These are phyloP conservation scores for Pseudocercospora pini-densiflorae DNA, from an alignment of 2,329 filamentous ascomycete species.

Conservation along the genomic window DNA sequence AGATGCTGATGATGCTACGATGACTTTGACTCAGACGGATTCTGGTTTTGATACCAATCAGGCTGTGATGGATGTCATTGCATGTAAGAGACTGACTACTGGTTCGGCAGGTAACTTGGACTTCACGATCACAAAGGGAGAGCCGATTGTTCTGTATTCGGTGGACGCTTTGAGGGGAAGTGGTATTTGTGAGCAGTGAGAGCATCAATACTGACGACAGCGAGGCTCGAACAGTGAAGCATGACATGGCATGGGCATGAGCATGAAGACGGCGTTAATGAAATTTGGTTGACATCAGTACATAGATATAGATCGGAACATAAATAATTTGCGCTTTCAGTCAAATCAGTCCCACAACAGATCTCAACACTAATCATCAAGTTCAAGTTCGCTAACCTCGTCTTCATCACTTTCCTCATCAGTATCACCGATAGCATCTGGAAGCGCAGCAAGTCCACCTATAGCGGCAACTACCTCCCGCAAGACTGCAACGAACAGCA, in stretches of 20 bases:
- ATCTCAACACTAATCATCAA: not conserved
- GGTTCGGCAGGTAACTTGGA: slow-evolving; percentile 49
- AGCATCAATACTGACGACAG: not conserved
- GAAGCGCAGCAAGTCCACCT: not conserved
- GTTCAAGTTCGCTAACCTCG: not conserved
- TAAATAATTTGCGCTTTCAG: no score
- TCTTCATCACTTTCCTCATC: not conserved
- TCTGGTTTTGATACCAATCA: slow-evolving; percentile 18
- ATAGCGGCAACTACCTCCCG: not conserved
- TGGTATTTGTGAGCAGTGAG: slow-evolving; percentile 38
- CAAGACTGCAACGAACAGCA: not conserved
- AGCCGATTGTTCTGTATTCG: slow-evolving; percentile 51
- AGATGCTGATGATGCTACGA: not conserved
- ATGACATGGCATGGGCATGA: no score
- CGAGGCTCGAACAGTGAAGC: not conserved
- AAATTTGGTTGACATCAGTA: not conserved
- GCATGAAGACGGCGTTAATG: not conserved
- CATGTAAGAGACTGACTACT: slow-evolving; percentile 50
- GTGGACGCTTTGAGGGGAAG: slow-evolving; percentile 40
- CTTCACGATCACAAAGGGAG: slow-evolving; percentile 49
- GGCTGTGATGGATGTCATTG: slow-evolving; percentile 45
- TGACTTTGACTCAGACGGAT: slow-evolving; percentile 12
- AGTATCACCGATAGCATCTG: not conserved
- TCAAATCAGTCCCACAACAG: no score
- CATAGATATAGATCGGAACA: not conserved